Base-by-base conservation (phyloP, 805 yeast genomes). In the Lipomyces kockii region DNA sequence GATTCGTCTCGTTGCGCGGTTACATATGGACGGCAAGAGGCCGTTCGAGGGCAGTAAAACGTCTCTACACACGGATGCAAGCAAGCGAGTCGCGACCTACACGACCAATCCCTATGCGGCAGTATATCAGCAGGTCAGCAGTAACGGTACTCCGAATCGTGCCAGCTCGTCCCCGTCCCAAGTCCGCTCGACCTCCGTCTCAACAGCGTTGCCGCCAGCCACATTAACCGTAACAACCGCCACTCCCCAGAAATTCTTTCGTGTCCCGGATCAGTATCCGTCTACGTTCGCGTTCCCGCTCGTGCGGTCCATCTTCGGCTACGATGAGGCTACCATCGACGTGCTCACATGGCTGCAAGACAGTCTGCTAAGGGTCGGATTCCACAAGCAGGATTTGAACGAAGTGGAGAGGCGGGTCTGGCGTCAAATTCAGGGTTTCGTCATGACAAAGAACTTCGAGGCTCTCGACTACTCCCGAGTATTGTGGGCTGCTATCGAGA, bases 221-320 rank as follows among this genome's bases (percentile, higher is more conserved):
- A 7, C 57, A 1, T 4, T 55, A 27, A 6, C 57, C 32, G 57
- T 58, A 46, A 37, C 20, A n/a, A 17, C 51, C 27, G 20, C 51
- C 17, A 53, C 58, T 12, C 39, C 63, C 34, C 22, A 52, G 20
- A 55, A 43, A n/a, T 34, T 55, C 43, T 32, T 14, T 1, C 61
- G 22, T 8, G 2, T 55, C 11, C 27, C 22, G 27, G 25, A 39
- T 12, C 51, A 17, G 57, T 29, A 35, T 32, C 17, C 22, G 25
- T 25, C 46, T 46, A 25, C 34, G 58, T 20, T 22, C 52, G 55
- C 25, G 14, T 64, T 37, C 37, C 54, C 61, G 64, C 20, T 68
- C 59, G 58, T 43, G 4, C 62, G 56, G 60, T 37, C 62, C 11
- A 32, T 49, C 51, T 60, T 60, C 29, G 63, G 63, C 51, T 51